Percentiles rank a stretch among this genome's conserved stretches.
phyloP scores from a whole-genome alignment of 306 rosid genomes.

The Betula pendula region DNA sequence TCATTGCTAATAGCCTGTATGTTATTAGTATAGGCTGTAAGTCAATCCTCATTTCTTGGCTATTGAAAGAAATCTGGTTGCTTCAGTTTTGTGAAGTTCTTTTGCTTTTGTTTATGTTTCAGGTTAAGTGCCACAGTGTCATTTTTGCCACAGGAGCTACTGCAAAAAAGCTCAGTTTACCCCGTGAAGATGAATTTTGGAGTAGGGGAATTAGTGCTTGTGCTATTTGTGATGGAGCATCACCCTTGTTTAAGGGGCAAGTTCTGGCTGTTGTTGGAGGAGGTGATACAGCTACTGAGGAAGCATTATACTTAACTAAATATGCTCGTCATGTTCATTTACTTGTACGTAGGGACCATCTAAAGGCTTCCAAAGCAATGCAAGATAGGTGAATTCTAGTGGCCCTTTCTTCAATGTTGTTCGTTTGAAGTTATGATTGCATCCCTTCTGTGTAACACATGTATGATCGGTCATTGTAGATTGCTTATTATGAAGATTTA shows the following conservation, averaged over 20 bases:
- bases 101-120: conserved; percentile 34
- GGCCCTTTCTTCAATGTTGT: conserved; percentile 23
- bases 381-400: conserved; percentile 83
- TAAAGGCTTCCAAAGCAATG: conserved; percentile 96
- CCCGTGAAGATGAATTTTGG: conserved; percentile 97
- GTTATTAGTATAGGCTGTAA: background rate
- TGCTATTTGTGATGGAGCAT: conserved; percentile 97
- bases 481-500: background rate
- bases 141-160: conserved; percentile 93
- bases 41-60: background rate
- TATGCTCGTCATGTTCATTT: conserved; percentile 90
- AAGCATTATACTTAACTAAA: conserved; percentile 86
- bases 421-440: conserved; percentile 17
- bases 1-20: background rate
- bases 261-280: conserved; percentile 96
- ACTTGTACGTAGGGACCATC: conserved; percentile 80
- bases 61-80: background rate
- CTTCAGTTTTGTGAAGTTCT: conserved; percentile 18
- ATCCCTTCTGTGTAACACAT: conserved; percentile 4
- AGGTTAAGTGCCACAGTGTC: conserved; percentile 79
- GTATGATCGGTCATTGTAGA: conserved; percentile 17
- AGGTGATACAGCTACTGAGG: conserved; percentile 97
- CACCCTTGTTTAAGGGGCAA: conserved; percentile 93
- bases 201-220: conserved; percentile 98
- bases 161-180: conserved; percentile 79